phyloP scores from a whole-genome alignment of 495 filamentous ascomycete species.

The Penicillium canariense region DNA sequence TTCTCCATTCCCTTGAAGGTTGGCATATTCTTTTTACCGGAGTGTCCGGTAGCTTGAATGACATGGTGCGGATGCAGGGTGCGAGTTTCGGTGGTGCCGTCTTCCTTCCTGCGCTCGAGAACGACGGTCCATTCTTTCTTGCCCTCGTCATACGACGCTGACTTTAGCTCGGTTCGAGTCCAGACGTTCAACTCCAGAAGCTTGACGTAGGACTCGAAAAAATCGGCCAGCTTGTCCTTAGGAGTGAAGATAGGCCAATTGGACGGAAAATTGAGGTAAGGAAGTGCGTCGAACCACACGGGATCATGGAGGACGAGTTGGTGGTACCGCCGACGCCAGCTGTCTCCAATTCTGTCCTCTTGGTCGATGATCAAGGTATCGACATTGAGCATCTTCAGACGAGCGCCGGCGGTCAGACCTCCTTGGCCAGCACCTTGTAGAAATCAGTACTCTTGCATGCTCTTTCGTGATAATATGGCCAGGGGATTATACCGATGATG shows the following conservation, averaged over 20 bases:
- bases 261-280: slow-evolving; percentile 67
- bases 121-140: slow-evolving; percentile 60
- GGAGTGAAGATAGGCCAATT: slow-evolving; percentile 70
- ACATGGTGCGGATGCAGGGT: slow-evolving; percentile 65
- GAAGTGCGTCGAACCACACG: slow-evolving; percentile 74
- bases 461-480: too few relatives aligned
- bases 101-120: slow-evolving; percentile 47
- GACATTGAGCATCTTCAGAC: slow-evolving; percentile 70
- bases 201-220: slow-evolving; percentile 71
- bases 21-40: slow-evolving; percentile 66
- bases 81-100: slow-evolving; percentile 52
- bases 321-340: slow-evolving; percentile 68
- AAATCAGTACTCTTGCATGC: slow-evolving; percentile 3
- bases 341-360: slow-evolving; percentile 67
- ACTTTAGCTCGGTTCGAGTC: slow-evolving; percentile 54
- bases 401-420: slow-evolving; percentile 61
- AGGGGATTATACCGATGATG: slow-evolving; percentile 57
- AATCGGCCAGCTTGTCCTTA: slow-evolving; percentile 79
- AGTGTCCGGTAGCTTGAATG: slow-evolving; percentile 70
- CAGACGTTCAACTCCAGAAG: slow-evolving; percentile 77
- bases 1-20: slow-evolving; percentile 57
- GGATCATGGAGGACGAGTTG: slow-evolving; percentile 71
- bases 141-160: slow-evolving; percentile 51
- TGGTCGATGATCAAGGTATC: slow-evolving; percentile 63
- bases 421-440: slow-evolving; percentile 46